phyloP scores from a whole-genome alignment of 169 alveolate species.

The Theileria equi region DNA sequence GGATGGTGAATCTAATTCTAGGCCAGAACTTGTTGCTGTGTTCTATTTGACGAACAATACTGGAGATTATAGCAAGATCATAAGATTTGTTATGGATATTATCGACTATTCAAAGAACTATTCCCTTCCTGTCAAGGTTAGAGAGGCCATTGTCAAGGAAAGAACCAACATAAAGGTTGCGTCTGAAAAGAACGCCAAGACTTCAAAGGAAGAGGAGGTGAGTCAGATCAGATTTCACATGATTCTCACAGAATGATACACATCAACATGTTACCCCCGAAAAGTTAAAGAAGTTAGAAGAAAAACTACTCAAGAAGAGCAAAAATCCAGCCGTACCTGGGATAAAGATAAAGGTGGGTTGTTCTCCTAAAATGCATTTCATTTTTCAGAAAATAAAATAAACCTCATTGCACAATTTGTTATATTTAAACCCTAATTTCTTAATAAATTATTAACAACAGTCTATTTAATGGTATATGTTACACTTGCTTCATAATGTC shows the following conservation, averaged over 20 bases:
- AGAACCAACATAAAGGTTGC: constrained; percentile 22
- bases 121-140: constrained; percentile 11
- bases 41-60: not conserved
- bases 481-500: not conserved
- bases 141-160: constrained; percentile 22
- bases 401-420: not conserved
- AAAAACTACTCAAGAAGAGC: constrained; percentile 11
- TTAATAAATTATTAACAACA: not conserved
- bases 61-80: constrained; percentile 1
- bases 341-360: constrained; percentile 8
- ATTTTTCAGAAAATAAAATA: constrained; percentile 6
- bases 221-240: not conserved
- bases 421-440: too few species aligned
- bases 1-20: constrained; percentile 2
- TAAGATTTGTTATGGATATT: constrained; percentile 8
- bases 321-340: not conserved
- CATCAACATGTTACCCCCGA: not conserved
- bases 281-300: constrained; percentile 47
- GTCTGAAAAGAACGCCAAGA: constrained; percentile 17
- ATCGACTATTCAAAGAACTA: constrained; percentile 59
- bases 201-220: constrained; percentile 25
- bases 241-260: constrained; percentile 5
- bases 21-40: constrained; percentile 3
- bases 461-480: not conserved
- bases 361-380: not conserved